phyloP scores from a whole-genome alignment of 2,329 filamentous ascomycete genomes.

The Xylaria polymorpha region DNA sequence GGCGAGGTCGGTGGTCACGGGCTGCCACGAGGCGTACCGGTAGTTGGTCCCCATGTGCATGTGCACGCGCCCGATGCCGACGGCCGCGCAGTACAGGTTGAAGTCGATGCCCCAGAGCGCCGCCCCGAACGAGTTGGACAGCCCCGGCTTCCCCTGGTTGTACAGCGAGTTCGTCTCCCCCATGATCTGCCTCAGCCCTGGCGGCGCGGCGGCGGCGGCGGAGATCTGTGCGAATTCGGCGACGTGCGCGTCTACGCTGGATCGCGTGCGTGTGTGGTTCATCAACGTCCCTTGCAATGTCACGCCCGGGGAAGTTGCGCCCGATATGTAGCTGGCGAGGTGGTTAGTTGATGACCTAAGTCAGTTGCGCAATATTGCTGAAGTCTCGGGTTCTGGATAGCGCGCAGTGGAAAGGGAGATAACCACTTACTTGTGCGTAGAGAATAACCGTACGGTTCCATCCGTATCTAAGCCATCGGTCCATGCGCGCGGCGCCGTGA shows the following conservation, averaged over 20 bases:
- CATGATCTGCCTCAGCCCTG: conserved; percentile 65
- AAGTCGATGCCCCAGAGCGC: conserved; percentile 74
- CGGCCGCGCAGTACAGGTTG: conserved; percentile 66
- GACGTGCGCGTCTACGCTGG: conserved; percentile 61
- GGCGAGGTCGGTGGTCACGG: conserved; percentile 61
- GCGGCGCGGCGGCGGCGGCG: conserved; percentile 32
- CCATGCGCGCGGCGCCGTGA: conserved; percentile 65
- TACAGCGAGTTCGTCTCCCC: conserved; percentile 73
- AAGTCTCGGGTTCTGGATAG: neutral
- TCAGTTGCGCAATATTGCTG: neutral
- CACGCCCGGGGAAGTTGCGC: conserved; percentile 68
- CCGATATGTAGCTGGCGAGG: conserved; percentile 67
- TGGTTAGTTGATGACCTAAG: neutral
- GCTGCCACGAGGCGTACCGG: conserved; percentile 71
- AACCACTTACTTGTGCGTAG: conserved; percentile 67
- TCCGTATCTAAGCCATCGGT: conserved; percentile 63
- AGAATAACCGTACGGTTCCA: conserved; percentile 63
- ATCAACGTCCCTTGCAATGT: conserved; percentile 71
- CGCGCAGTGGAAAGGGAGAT: neutral
- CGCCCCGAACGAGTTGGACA: conserved; percentile 73
- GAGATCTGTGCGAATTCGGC: conserved; percentile 59
- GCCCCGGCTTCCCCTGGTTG: conserved; percentile 69
- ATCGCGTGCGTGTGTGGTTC: conserved; percentile 68
- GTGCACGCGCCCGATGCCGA: conserved; percentile 67
- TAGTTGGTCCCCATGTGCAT: conserved; percentile 75